Conservation (phyloP, 116 monocot species). For the Papilionanthe hybrid region DNA sequence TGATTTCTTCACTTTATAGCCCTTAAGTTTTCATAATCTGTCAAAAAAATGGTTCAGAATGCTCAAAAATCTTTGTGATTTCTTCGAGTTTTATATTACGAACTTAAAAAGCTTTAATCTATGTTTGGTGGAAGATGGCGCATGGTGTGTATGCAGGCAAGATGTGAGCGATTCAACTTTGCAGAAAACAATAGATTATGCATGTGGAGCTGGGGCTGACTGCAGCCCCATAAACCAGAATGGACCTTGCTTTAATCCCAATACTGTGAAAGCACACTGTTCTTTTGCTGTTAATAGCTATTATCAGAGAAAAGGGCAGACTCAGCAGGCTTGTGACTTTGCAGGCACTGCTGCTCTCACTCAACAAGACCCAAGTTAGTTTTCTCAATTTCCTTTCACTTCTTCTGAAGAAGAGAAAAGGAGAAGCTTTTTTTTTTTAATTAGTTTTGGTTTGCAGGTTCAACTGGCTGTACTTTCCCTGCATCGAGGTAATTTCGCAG, state of each 20-base stretch:
- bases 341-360: conserved; percentile 34
- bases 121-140: conserved; percentile 18
- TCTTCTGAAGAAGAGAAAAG: background rate
- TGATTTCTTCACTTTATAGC: no score
- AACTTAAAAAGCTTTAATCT: background rate
- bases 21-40: no score
- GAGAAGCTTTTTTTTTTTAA: no score
- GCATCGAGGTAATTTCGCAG: conserved; percentile 14
- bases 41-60: no score
- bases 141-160: conserved; percentile 38
- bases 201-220: conserved; percentile 63
- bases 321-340: conserved; percentile 29
- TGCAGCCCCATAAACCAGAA: conserved; percentile 28
- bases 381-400: background rate
- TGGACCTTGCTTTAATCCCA: conserved; percentile 41
- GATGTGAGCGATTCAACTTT: conserved; percentile 12
- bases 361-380: conserved; percentile 27
- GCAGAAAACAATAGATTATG: conserved; percentile 44
- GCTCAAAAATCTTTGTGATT: background rate
- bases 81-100: background rate
- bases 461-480: conserved; percentile 30
- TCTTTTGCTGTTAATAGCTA: conserved; percentile 53
- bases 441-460: conserved; percentile 19
- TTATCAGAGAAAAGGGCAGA: conserved; percentile 41
- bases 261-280: conserved; percentile 29